Evolutionary conservation across 2,329 filamentous ascomycete species (phyloP).

Genomic region (Mollisiaceae sp.): DNA sequence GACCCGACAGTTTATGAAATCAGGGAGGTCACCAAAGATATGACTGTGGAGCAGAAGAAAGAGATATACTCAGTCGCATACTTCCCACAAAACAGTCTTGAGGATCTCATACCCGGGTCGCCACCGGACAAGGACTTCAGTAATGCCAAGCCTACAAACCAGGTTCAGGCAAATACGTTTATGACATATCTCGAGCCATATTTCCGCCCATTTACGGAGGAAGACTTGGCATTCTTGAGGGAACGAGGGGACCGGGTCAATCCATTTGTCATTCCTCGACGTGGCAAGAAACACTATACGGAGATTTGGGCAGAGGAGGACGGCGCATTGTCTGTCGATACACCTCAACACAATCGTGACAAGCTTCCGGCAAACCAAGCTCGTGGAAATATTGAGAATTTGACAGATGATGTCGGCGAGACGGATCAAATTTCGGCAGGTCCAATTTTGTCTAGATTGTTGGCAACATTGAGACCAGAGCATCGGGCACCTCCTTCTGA

Average conservation of each 20-base stretch:
- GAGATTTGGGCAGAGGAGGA: slow-evolving; percentile 97
- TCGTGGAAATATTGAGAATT: slow-evolving; percentile 82
- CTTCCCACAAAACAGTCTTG: slow-evolving; percentile 81
- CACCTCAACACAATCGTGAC: slow-evolving; percentile 63
- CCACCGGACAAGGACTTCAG: slow-evolving; percentile 96
- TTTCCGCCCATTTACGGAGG: slow-evolving; percentile 86
- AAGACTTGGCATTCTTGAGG: slow-evolving; percentile 90
- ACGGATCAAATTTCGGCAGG: slow-evolving; percentile 89
- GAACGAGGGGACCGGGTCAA: slow-evolving; percentile 85
- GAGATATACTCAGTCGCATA: slow-evolving; percentile 85
- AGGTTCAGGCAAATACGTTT: slow-evolving; percentile 93
- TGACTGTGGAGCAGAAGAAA: slow-evolving; percentile 84
- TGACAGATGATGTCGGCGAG: slow-evolving; percentile 85
- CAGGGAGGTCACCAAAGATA: slow-evolving; percentile 71
- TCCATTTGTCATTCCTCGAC: slow-evolving; percentile 85
- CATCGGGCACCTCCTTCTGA: slow-evolving; percentile 61
- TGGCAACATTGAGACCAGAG: slow-evolving; percentile 83
- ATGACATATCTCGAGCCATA: slow-evolving; percentile 91
- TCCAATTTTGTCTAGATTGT: slow-evolving; percentile 80
- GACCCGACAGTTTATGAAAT: slow-evolving; percentile 97
- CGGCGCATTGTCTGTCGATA: slow-evolving; percentile 75
- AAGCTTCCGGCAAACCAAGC: slow-evolving; percentile 79
- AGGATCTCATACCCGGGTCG: slow-evolving; percentile 84
- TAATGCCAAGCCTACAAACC: slow-evolving; percentile 88
- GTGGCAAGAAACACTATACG: slow-evolving; percentile 83